Conservation (phyloP, 257 asterid species). For the Datura wrightii region DNA sequence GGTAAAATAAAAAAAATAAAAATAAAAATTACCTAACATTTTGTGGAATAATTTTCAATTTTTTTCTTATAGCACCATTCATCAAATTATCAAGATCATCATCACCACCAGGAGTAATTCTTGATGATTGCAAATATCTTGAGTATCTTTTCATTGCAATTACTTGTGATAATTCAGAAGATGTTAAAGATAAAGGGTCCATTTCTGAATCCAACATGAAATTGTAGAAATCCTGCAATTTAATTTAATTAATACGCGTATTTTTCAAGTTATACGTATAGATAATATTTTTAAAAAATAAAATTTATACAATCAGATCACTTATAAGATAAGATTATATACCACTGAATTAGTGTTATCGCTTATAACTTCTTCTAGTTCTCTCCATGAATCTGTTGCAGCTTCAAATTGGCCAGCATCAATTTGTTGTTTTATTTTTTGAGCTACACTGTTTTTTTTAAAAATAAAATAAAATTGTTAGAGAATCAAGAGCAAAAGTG, state of each 20-base stretch:
- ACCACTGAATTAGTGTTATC: conserved; percentile 72
- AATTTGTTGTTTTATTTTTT: conserved; percentile 58
- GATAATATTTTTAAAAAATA: not conserved
- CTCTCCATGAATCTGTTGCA: conserved; percentile 73
- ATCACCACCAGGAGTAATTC: conserved; percentile 56
- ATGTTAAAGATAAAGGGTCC: conserved; percentile 68
- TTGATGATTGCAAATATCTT: conserved; percentile 60
- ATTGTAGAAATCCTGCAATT: conserved; percentile 83
- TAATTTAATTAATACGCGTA: not conserved
- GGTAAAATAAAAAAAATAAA: not conserved
- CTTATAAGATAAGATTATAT: conserved; percentile 10
- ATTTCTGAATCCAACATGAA: conserved; percentile 72
- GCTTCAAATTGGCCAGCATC: conserved; percentile 56
- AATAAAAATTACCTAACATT: conserved; percentile 51
- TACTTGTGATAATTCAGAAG: conserved; percentile 57
- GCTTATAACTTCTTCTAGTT: conserved; percentile 59
- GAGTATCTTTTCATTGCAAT: conserved; percentile 60
- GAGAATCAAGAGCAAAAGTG: not conserved
- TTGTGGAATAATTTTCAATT: conserved; percentile 77
- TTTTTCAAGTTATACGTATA: not conserved
- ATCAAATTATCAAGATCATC: conserved; percentile 62
- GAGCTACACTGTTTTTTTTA: conserved; percentile 61
- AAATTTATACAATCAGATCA: not conserved
- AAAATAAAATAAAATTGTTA: not conserved
- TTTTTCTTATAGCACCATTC: conserved; percentile 78